These are phyloP conservation scores for Blastobotrys muscicola DNA, from an alignment of 805 yeast species.

Conservation along the genomic window DNA sequence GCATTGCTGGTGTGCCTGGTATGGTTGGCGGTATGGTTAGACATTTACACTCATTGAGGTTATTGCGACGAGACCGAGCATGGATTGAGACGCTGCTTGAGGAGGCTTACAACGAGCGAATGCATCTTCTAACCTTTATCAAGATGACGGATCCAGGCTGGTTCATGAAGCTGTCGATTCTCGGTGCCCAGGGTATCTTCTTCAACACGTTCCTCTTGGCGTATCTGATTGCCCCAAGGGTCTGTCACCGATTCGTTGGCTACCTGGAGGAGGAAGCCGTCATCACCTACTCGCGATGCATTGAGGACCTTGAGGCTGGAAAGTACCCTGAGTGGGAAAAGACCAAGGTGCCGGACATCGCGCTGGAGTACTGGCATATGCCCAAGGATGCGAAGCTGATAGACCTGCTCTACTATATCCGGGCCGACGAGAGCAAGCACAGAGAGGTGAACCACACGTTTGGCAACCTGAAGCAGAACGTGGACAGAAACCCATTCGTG, in stretches of 20 bases:
- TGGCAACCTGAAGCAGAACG: conserved; percentile 46
- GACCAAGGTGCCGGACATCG: conserved; percentile 35
- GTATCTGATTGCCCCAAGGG: conserved; percentile 49
- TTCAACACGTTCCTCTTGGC: conserved; percentile 53
- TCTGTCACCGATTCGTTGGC: conserved; percentile 70
- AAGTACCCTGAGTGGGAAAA: conserved; percentile 39
- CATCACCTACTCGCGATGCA: conserved; percentile 52
- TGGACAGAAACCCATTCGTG: conserved; percentile 63
- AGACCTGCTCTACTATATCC: conserved; percentile 49
- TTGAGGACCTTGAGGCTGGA: conserved; percentile 44
- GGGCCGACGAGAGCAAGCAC: conserved; percentile 75
- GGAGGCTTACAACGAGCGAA: conserved; percentile 71
- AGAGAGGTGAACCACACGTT: conserved; percentile 73
- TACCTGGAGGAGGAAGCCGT: conserved; percentile 74
- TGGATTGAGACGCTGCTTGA: conserved; percentile 67
- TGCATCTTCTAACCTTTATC: conserved; percentile 64
- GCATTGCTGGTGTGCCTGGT: conserved; percentile 76
- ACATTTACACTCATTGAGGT: conserved; percentile 54
- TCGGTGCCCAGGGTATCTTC: conserved; percentile 62
- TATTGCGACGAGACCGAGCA: conserved; percentile 57
- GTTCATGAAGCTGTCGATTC: conserved; percentile 45
- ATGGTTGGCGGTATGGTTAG: conserved; percentile 65
- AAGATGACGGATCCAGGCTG: conserved; percentile 54
- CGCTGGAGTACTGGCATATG: conserved; percentile 56
- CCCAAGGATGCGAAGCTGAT: conserved; percentile 41